phyloP scores from a whole-genome alignment of 2,329 filamentous ascomycete species.

The Zalaria obscura region DNA sequence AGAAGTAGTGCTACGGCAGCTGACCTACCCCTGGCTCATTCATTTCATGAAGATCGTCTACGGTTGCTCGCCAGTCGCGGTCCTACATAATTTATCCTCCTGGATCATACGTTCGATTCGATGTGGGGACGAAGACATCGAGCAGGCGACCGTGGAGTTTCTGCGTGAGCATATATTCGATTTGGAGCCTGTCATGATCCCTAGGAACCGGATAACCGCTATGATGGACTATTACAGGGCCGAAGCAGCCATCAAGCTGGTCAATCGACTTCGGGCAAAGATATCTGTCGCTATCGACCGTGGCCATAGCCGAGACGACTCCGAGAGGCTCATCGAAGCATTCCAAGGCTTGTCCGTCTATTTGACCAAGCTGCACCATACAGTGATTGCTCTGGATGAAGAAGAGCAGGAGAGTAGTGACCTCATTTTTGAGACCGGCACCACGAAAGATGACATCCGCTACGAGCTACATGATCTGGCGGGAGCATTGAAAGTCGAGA shows the following conservation, averaged over 20 bases:
- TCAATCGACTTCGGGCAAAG: neutral
- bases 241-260: neutral
- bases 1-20: too few species aligned
- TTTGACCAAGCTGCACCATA: neutral
- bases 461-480: too few species aligned
- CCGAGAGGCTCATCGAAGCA: neutral
- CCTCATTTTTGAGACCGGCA: too few species aligned
- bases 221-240: constrained; percentile 6
- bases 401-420: constrained; percentile 1
- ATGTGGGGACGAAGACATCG: neutral
- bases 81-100: neutral
- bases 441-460: too few species aligned
- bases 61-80: neutral
- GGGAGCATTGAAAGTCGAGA: too few species aligned
- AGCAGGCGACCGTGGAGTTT: constrained; percentile 1
- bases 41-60: neutral
- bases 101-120: neutral
- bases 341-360: neutral
- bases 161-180: constrained; percentile 3
- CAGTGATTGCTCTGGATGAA: neutral
- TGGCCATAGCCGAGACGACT: neutral
- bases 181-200: neutral
- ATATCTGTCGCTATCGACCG: neutral
- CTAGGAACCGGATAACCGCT: constrained; percentile 2
- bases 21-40: too few species aligned